Conservation (phyloP, 2,329 filamentous ascomycete genomes). For the Ceratocystis destructans region DNA sequence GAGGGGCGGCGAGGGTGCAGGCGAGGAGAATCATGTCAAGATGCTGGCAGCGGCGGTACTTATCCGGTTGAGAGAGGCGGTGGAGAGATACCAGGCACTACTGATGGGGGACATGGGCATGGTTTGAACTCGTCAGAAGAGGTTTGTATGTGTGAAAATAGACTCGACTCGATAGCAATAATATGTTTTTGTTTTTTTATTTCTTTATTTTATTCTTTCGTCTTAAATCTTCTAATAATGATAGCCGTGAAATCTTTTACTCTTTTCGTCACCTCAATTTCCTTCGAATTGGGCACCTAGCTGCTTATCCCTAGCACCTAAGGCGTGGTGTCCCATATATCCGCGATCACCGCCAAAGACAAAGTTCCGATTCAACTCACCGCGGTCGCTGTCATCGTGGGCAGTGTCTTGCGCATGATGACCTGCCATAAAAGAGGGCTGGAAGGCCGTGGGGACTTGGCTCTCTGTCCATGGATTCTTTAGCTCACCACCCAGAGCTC, state of each 20-base stretch:
- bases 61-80: conserved; percentile 64
- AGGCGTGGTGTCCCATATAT: neutral
- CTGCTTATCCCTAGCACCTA: no score
- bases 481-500: neutral
- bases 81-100: conserved; percentile 65
- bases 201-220: neutral
- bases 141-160: neutral
- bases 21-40: conserved; percentile 67
- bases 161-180: neutral
- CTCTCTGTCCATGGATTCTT: neutral
- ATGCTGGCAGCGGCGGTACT: conserved; percentile 64
- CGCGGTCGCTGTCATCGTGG: no score
- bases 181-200: neutral
- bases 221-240: neutral
- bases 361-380: neutral
- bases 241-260: neutral
- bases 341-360: neutral
- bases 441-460: no score
- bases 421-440: no score
- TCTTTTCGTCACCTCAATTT: neutral
- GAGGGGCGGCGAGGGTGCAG: conserved; percentile 34
- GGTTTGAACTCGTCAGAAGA: neutral
- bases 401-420: no score
- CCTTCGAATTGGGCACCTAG: neutral
- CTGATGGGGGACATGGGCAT: conserved; percentile 51